These are phyloP conservation scores for Sergeia podlipaevii DNA, from an alignment of 208 protist genomes.

Conservation along the genomic window DNA sequence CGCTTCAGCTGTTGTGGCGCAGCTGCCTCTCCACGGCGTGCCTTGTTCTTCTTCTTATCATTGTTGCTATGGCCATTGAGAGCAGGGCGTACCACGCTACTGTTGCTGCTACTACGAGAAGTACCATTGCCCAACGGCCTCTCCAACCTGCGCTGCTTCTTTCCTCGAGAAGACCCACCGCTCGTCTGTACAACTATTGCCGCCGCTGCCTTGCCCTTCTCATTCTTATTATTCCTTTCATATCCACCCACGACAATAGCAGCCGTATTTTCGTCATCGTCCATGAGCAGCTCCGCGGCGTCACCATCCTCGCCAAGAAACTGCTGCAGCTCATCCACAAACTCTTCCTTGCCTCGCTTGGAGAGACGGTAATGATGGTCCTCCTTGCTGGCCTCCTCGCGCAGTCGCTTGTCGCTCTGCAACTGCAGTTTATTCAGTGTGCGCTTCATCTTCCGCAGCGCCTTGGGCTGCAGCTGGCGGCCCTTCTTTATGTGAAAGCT, in stretches of 20 bases:
- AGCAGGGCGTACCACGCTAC: no score
- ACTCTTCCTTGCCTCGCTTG: slow-evolving; percentile 14
- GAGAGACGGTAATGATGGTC: slow-evolving; percentile 5
- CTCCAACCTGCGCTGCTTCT: no score
- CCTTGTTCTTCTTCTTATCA: no score
- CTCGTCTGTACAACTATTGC: background rate
- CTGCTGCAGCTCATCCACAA: slow-evolving; percentile 36
- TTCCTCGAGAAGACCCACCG: no score
- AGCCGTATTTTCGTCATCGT: background rate
- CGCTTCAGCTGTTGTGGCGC: no score
- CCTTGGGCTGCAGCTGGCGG: background rate
- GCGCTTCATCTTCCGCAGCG: slow-evolving; percentile 6
- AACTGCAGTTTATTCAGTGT: slow-evolving; percentile 6
- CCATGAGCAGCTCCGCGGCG: slow-evolving; percentile 6
- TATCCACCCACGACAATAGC: slow-evolving; percentile 2
- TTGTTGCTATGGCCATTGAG: no score
- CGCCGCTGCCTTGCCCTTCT: background rate
- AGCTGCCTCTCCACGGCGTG: no score
- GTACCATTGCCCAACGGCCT: no score
- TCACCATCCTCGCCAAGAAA: slow-evolving; percentile 51
- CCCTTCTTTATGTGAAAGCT: slow-evolving; percentile 7
- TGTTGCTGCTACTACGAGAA: no score
- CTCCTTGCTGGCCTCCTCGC: slow-evolving; percentile 7
- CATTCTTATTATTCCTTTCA: slow-evolving; percentile 1
- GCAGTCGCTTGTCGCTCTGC: slow-evolving; percentile 13